A percentile compares a stretch with the other conserved stretches of the same genome.
These are phyloP conservation scores for Dendrobium huoshanense DNA, from an alignment of 106 monocot genomes.

Conservation along the genomic window DNA sequence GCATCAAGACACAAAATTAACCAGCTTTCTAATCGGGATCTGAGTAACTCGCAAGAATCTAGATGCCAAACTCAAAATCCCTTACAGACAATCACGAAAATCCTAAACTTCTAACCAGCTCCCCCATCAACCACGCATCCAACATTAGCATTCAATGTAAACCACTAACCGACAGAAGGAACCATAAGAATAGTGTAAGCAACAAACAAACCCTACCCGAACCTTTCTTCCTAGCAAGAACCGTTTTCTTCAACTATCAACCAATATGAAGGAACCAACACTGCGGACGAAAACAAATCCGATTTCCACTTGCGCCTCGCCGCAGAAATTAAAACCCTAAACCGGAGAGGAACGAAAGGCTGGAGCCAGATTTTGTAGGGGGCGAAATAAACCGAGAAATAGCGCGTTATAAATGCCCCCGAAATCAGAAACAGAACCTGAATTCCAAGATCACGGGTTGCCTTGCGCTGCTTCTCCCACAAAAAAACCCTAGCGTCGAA, in stretches of 20 bases:
- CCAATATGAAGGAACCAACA: not conserved
- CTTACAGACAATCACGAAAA: constrained; percentile 1
- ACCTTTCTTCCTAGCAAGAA: not conserved
- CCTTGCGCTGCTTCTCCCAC: not conserved
- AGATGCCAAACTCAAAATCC: not conserved
- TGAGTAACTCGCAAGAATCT: not conserved
- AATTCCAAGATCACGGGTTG: not conserved
- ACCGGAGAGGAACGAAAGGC: not conserved
- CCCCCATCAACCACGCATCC: not conserved
- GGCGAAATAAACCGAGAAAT: not conserved
- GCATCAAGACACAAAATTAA: not conserved
- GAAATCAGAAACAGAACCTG: not conserved
- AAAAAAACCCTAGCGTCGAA: not conserved
- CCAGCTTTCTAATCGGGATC: not conserved
- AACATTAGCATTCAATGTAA: not conserved
- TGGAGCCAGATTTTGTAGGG: not conserved
- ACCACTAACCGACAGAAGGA: not conserved
- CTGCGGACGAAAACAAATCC: not conserved
- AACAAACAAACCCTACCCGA: not conserved
- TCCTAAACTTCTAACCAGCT: not conserved
- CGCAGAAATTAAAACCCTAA: not conserved
- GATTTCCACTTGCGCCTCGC: not conserved
- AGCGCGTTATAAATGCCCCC: not conserved
- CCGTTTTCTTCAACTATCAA: not conserved
- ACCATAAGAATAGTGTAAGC: not conserved